A percentile compares a stretch with the other conserved stretches of the same genome.
phyloP scores from a whole-genome alignment of 352 stramenopile species.

The Aphanomyces astaci region DNA sequence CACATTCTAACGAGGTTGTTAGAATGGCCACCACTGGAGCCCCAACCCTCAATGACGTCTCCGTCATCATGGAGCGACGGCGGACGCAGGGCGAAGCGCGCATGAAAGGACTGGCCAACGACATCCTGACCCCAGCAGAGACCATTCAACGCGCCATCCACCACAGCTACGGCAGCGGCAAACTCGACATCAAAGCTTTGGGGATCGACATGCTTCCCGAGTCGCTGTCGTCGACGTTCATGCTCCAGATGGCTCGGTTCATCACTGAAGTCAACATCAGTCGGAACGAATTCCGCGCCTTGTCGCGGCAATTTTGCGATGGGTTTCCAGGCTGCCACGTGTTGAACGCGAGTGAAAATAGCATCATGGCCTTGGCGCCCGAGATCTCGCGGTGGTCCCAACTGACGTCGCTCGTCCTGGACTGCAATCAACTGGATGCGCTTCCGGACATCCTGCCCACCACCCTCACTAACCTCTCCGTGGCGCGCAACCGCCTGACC shows the following conservation, averaged over 20 bases:
- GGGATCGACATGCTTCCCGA: constrained; percentile 55
- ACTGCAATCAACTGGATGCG: constrained; percentile 49
- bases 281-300: constrained; percentile 53
- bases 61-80: constrained; percentile 44
- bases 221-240: constrained; percentile 48
- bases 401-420: constrained; percentile 38
- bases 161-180: constrained; percentile 41
- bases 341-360: constrained; percentile 60
- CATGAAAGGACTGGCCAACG: constrained; percentile 17
- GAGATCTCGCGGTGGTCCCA: constrained; percentile 21
- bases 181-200: constrained; percentile 55
- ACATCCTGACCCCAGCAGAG: constrained; percentile 15
- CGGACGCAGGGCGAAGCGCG: constrained; percentile 18
- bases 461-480: constrained; percentile 32
- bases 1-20: no score
- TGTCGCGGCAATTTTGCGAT: constrained; percentile 41
- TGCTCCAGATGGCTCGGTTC: constrained; percentile 53
- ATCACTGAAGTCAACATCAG: constrained; percentile 57
- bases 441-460: constrained; percentile 37
- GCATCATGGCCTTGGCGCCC: constrained; percentile 26
- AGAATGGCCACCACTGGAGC: constrained; percentile 45
- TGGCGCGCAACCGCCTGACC: constrained; percentile 46
- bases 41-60: constrained; percentile 61
- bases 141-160: constrained; percentile 38
- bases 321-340: constrained; percentile 46